A percentile compares a stretch with the other conserved stretches of the same genome.
These are phyloP conservation scores for Hirsutella minnesotensis DNA, from an alignment of 2,329 filamentous ascomycete species.

Conservation along the genomic window DNA sequence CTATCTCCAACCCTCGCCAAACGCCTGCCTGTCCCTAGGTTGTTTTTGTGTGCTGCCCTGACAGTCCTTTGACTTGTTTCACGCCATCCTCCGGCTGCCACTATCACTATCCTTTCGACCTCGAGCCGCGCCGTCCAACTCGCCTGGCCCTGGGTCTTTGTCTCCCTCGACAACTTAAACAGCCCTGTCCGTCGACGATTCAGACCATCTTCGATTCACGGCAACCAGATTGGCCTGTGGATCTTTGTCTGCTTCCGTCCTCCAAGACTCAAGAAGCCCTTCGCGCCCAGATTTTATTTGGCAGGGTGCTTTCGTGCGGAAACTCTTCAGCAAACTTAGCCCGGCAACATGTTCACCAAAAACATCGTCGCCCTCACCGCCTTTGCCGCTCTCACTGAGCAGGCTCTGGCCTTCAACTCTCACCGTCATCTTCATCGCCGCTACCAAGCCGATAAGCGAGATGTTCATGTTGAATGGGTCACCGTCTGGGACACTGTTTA, in stretches of 20 bases:
- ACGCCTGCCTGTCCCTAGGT: not conserved
- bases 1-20: not conserved
- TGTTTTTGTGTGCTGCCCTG: not conserved
- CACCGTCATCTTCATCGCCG: conserved; percentile 26
- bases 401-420: conserved; percentile 28
- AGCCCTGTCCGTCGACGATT: not conserved
- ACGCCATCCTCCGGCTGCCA: too few relatives aligned
- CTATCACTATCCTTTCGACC: not conserved
- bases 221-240: too few relatives aligned
- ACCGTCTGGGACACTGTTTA: conserved; percentile 28
- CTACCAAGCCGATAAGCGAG: conserved; percentile 18
- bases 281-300: not conserved
- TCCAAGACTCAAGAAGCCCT: not conserved
- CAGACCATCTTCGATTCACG: too few relatives aligned
- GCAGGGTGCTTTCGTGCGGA: not conserved
- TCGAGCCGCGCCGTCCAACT: not conserved
- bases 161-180: not conserved
- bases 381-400: conserved; percentile 29
- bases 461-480: conserved; percentile 24
- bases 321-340: not conserved
- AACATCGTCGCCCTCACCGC: conserved; percentile 29
- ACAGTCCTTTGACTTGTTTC: not conserved
- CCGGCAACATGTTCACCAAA: conserved; percentile 29
- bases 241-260: not conserved
- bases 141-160: not conserved